Base-by-base conservation (phyloP, 164 flowering plant genomes). In the Akebia trifoliata region DNA sequence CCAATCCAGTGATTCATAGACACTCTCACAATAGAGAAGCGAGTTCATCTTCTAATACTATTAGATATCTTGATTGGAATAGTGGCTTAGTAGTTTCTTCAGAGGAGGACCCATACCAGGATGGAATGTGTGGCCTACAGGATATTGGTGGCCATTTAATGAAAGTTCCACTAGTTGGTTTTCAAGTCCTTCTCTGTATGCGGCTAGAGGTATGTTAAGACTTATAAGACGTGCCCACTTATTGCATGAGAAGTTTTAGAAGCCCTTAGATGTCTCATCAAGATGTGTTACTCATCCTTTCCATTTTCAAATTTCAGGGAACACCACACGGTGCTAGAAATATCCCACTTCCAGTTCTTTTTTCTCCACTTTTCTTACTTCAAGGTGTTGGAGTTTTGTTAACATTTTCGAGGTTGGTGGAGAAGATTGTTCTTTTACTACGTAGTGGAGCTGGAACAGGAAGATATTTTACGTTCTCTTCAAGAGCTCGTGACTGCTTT, bases 121-220 rank as follows among this genome's bases (percentile, higher is more conserved):
- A 57, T 54, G 57, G 83, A 55, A 55, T 81, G 48, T 86, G 98
- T 66, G 69, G 72, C 63, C 70, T 81, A 60, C 86, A 78, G 64
- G 90, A 88, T 48, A 77, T 88, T 61, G 95, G 98, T 54, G 98
- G 98, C 56, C 98, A 88, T 70, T 57, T 88, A 34, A 92, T 92
- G 85, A 92, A 92, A 74, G 68, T 92, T 64, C 96, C 93, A 18
- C 36, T 92, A 4, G 72, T 88, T 43, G 53, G 40, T 55, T 92
- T 92, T 57, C 89, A 92, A 73, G 57, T 88, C 67, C 68, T 92
- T 21, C 93, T 92, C 53, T 86, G 85, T 51, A 88, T 92, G 96
- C 79, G 62, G 58, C 70, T 92, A 63, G 96, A 88, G 96, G 98
- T 92, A 80, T 22, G 30, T 11, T 44, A 21, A 22, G 34, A 18